phyloP scores from a whole-genome alignment of 192 early-diverging fungal genomes.

The Coemansia sp. region DNA sequence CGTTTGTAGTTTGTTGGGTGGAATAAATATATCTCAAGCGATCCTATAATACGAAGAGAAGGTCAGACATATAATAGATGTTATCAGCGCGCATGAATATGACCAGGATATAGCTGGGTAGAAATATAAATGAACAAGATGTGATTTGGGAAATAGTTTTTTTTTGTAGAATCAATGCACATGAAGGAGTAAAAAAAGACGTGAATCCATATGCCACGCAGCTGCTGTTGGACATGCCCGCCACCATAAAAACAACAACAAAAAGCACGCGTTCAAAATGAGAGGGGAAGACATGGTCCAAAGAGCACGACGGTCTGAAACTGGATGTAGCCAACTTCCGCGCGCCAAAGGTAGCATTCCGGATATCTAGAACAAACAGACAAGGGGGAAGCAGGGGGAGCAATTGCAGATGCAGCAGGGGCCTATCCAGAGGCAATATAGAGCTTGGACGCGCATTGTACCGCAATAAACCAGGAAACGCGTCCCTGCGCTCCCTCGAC shows the following conservation, averaged over 20 bases:
- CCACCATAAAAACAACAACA: no score
- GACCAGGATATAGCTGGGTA: not conserved
- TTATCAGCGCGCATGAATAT: not conserved
- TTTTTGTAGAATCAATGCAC: no score
- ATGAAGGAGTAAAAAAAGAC: no score
- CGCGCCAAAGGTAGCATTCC: not conserved
- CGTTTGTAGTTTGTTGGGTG: slow-evolving; percentile 1
- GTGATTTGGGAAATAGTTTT: no score
- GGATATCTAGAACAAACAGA: not conserved
- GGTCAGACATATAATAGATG: not conserved
- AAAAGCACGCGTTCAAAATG: no score
- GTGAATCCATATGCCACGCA: no score
- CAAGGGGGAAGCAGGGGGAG: not conserved
- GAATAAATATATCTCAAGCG: slow-evolving; percentile 3
- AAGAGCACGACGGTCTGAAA: not conserved
- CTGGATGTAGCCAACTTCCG: not conserved
- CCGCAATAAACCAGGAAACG: not conserved
- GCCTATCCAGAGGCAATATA: not conserved
- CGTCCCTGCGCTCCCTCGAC: not conserved
- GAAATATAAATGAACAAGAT: no score
- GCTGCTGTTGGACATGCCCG: no score
- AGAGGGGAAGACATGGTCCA: no score
- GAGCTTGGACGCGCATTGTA: not conserved
- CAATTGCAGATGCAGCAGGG: not conserved
- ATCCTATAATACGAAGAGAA: not conserved